Base-by-base conservation (phyloP, 2,329 filamentous ascomycete genomes). In the Lachnellula arida region DNA sequence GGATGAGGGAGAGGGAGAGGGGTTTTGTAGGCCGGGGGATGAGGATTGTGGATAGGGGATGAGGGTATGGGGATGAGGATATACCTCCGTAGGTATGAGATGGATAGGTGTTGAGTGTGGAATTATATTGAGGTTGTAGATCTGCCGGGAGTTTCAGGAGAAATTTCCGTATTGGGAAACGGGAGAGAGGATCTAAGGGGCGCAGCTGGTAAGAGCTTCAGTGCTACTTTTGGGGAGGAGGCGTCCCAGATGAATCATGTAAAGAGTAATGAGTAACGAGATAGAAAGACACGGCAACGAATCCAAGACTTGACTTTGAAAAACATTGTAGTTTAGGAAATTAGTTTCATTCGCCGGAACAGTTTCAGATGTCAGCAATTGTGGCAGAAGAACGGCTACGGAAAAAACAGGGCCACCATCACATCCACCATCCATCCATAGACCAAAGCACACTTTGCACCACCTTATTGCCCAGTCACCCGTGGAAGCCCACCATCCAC, bases 301-400 rank as follows among this genome's bases (percentile, higher is more conserved):
- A 53, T 23, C n/a, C 5, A 40, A 8, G 17, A 47, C 12, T 14
- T 25, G 39, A n/a, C 6, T 28, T 32, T 12, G 12, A 17, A 12
- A 25, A 39, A 39, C 15, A n/a, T 22, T 44, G 8, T 28, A 50
- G 44, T 40, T 48, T 57, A 61, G 55, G 60, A 62, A 62, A 62
- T 59, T 55, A 58, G 49, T 56, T 58, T 59, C 57, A 60, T 60
- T 60, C 56, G 53, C 49, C 57, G 39, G 34, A 58, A 60, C 49
- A 60, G 55, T 58, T 51, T 57, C 54, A 56, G 50, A 56, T 56
- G 50, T 60, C 53, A 57, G 60, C 55, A 61, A 58, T 48, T 55
- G 55, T 62, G 54, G 58, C 56, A 60, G 54, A 56, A 58, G 58
- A 54, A 60, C 51, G 53, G 51, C 57, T 60, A 61, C 40, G 48